phyloP scores from a whole-genome alignment of 2,329 filamentous ascomycete species.

The Purpureocillium takamizusanense region DNA sequence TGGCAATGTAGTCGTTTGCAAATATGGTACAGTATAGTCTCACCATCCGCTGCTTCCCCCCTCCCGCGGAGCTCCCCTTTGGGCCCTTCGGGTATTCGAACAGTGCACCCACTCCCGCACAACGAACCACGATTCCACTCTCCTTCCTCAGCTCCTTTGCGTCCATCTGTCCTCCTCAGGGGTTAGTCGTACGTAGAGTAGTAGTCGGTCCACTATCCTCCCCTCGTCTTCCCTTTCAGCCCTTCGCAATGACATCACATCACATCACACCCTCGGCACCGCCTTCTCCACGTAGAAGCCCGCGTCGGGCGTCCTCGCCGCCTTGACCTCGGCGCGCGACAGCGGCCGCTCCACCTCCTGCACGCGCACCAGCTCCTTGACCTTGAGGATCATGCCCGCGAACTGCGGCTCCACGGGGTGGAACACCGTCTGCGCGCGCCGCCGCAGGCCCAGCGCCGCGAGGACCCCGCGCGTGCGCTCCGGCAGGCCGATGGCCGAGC shows the following conservation, averaged over 20 bases:
- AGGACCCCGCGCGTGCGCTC: conserved; percentile 72
- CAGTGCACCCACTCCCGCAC: no score
- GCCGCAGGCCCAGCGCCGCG: conserved; percentile 73
- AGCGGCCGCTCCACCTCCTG: conserved; percentile 62
- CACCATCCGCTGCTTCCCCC: background rate
- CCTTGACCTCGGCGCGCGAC: conserved; percentile 60
- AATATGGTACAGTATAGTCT: conserved; percentile 22
- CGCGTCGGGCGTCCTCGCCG: conserved; percentile 61
- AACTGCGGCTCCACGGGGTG: conserved; percentile 73
- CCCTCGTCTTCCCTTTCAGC: no score
- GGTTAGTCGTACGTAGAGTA: no score
- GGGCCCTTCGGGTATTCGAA: no score
- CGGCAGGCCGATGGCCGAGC: conserved; percentile 83
- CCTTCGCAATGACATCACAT: no score
- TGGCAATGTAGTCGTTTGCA: conserved; percentile 9
- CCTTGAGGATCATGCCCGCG: conserved; percentile 85
- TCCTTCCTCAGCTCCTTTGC: background rate
- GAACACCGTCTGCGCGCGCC: conserved; percentile 81
- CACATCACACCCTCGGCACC: conserved; percentile 17
- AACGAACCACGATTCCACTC: no score
- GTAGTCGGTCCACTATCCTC: no score
- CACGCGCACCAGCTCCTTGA: conserved; percentile 85
- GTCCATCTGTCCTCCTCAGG: no score
- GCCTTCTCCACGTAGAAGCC: conserved; percentile 73
- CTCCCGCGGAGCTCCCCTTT: no score